Evolutionary conservation across 257 asterid species (phyloP).

Genomic region (Perilla frutescens): DNA sequence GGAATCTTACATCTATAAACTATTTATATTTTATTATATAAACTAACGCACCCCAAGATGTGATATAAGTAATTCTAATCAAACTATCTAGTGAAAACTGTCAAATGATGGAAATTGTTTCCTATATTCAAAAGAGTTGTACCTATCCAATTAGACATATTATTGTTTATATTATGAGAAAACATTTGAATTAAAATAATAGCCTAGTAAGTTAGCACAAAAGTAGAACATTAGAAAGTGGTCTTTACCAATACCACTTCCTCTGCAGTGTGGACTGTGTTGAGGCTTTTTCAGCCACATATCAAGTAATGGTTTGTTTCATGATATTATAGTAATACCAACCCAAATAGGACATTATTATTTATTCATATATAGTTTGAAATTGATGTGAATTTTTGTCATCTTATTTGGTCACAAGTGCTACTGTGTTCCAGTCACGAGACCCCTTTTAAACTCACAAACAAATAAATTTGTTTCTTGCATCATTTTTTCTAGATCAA

Average conservation of each 20-base stretch:
- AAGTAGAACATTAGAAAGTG: neutral
- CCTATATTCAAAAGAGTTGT: too few species aligned
- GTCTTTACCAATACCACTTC: neutral
- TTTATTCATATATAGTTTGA: neutral
- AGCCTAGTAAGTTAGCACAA: neutral
- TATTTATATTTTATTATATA: too few species aligned
- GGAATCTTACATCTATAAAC: too few species aligned
- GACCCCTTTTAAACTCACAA: neutral
- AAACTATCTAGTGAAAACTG: too few species aligned
- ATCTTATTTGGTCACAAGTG: constrained; percentile 22
- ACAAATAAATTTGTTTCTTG: neutral
- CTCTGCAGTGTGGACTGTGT: neutral
- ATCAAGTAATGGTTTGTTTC: neutral
- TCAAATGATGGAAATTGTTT: too few species aligned
- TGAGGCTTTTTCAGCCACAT: constrained; percentile 21
- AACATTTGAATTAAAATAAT: too few species aligned
- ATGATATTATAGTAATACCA: neutral
- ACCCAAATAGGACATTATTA: too few species aligned
- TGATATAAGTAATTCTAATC: too few species aligned
- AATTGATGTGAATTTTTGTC: constrained; percentile 10
- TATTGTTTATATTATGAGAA: too few species aligned
- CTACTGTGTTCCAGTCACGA: constrained; percentile 26
- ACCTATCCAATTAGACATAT: too few species aligned
- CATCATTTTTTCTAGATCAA: neutral
- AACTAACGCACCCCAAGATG: too few species aligned